Base-by-base conservation (phyloP, 345 rosid genomes). In the Mangifera indica region DNA sequence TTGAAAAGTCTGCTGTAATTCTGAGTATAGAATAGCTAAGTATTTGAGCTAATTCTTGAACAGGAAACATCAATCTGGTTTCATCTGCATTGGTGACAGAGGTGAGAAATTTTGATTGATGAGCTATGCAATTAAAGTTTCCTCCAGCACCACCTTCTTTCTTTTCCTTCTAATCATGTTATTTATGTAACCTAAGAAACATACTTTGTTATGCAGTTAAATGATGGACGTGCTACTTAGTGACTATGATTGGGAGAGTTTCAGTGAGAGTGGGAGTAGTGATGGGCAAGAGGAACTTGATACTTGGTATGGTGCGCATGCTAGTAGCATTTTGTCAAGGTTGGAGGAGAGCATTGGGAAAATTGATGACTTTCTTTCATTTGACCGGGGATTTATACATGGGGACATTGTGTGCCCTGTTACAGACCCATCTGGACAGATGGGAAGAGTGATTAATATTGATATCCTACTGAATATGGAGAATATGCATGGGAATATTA, bases 171-270 rank as follows among this genome's bases (percentile, higher is more conserved):
- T 64, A 45, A 18, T 51, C 45, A 48, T 69, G 8, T 62, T n/a
- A 53, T 22, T 69, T 64, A 59, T 44, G 54, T 24, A 71, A 56
- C 34, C 73, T 60, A 37, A 74, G 0, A 24, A 26, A 59, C 14
- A 17, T 62, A n/a, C 63, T 72, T n/a, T 64, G 58, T 4, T 70
- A 83, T 83, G 86, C 63, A 72, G 76, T 51, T 75, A 42, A 77
- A 79, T 62, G 53, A 92, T 95, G 98, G 97, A 89, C 71, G 73
- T 74, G 75, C 67, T 81, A 40, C 78, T 77, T 10, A 72, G 86
- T 46, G 99, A 88, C 72, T 89, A 88, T 76, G 99, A 91, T 64
- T 95, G 98, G 98, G 99, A 95, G 24, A 88, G 83, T 78, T 82
- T 71, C 72, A 94, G 99, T 69, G 98, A 87, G 71, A 87, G 93